These are phyloP conservation scores for Venturia nashicola DNA, from an alignment of 2,329 filamentous ascomycete species.

Conservation along the genomic window DNA sequence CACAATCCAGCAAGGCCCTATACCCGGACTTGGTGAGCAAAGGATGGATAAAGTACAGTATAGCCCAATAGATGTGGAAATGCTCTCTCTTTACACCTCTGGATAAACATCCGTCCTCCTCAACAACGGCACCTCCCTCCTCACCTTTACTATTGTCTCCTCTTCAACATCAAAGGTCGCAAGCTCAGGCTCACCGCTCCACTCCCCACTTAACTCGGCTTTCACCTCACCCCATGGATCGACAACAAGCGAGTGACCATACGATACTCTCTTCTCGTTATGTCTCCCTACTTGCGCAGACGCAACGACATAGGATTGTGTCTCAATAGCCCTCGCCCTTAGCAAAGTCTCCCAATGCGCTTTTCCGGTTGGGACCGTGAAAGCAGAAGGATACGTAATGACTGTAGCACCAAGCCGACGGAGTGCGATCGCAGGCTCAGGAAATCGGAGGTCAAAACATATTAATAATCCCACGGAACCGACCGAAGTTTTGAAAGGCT, in stretches of 20 bases:
- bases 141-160: conserved; percentile 37
- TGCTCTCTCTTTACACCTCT: conserved; percentile 4
- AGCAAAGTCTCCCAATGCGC: conserved; percentile 80
- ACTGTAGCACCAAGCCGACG: conserved; percentile 58
- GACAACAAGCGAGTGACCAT: conserved; percentile 75
- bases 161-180: conserved; percentile 42
- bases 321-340: conserved; percentile 74
- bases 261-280: conserved; percentile 66
- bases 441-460: conserved; percentile 83
- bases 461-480: conserved; percentile 71
- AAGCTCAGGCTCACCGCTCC: conserved; percentile 30
- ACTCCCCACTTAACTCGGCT: conserved; percentile 46
- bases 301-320: conserved; percentile 75
- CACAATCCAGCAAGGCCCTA: too few species aligned
- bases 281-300: conserved; percentile 63
- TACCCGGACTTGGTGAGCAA: too few species aligned
- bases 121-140: conserved; percentile 44
- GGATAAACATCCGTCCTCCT: conserved; percentile 38
- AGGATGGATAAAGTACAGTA: too few species aligned
- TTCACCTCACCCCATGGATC: conserved; percentile 76
- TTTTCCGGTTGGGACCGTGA: conserved; percentile 72
- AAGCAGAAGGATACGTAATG: conserved; percentile 79
- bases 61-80: too few species aligned
- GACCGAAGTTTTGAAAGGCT: conserved; percentile 60
- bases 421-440: conserved; percentile 60